phyloP scores from a whole-genome alignment of 2,329 filamentous ascomycete species.

The Pleochaeta shiraiana region DNA sequence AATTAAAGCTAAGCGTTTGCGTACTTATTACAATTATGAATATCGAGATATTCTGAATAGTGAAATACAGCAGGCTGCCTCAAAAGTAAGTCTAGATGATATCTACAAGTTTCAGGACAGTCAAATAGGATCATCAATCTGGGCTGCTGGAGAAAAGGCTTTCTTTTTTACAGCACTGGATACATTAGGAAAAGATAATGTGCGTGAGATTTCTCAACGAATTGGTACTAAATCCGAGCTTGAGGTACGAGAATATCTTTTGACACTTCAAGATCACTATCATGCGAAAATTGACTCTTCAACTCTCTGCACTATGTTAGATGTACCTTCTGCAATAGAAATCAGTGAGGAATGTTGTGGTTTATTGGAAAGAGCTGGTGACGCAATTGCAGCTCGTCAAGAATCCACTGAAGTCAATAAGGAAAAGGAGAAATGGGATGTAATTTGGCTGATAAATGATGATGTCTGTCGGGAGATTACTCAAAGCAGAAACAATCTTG shows the following conservation, averaged over 20 bases:
- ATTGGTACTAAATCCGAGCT: conserved; percentile 50
- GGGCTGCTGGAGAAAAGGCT: conserved; percentile 51
- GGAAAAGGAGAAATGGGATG: conserved; percentile 38
- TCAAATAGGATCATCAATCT: conserved; percentile 47
- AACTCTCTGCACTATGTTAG: conserved; percentile 9
- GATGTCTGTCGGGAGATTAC: conserved; percentile 11
- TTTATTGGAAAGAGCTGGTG: conserved; percentile 45
- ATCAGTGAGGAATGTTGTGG: conserved; percentile 41
- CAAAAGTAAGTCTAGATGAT: conserved; percentile 13
- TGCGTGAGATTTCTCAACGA: conserved; percentile 36
- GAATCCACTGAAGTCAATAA: conserved; percentile 35
- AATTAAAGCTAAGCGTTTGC: conserved; percentile 17
- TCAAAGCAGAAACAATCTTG: conserved; percentile 8
- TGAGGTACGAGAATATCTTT: conserved; percentile 51
- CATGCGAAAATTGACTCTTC: conserved; percentile 11
- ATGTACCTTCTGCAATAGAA: conserved; percentile 44
- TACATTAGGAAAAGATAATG: conserved; percentile 39
- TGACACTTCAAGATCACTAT: conserved; percentile 31
- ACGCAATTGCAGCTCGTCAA: conserved; percentile 40
- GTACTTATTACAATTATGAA: conserved; percentile 24
- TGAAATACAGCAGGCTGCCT: conserved; percentile 31
- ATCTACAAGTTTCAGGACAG: conserved; percentile 21
- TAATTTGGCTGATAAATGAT: conserved; percentile 39
- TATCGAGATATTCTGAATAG: conserved; percentile 31
- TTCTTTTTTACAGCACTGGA: conserved; percentile 43